Evolutionary conservation across 2,329 filamentous ascomycete genomes (phyloP).

Genomic region (Emericellopsis atlantica): DNA sequence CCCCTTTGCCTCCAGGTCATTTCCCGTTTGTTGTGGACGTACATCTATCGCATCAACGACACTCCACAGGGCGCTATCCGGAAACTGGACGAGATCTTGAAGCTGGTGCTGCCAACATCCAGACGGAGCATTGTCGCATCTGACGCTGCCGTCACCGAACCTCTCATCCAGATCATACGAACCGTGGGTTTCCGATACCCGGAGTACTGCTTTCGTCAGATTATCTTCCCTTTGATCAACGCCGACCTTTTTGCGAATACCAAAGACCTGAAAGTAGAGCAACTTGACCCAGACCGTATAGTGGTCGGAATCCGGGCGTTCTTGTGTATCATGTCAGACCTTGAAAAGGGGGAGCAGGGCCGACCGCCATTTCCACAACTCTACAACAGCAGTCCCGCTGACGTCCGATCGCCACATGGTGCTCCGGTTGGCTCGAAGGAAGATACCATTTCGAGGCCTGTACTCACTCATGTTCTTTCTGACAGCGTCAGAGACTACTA

Average conservation of each 20-base stretch:
- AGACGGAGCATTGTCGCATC: slow-evolving; percentile 73
- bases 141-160: slow-evolving; percentile 74
- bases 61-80: slow-evolving; percentile 52
- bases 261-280: slow-evolving; percentile 73
- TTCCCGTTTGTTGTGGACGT: slow-evolving; percentile 86
- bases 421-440: slow-evolving; percentile 31
- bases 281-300: slow-evolving; percentile 89
- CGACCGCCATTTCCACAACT: slow-evolving; percentile 74
- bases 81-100: slow-evolving; percentile 83
- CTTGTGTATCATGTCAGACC: slow-evolving; percentile 80
- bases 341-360: slow-evolving; percentile 70
- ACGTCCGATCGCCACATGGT: slow-evolving; percentile 19
- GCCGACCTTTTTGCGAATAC: slow-evolving; percentile 73
- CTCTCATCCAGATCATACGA: slow-evolving; percentile 83
- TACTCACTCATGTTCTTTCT: slow-evolving; percentile 49
- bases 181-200: slow-evolving; percentile 91
- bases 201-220: slow-evolving; percentile 81
- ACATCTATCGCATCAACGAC: slow-evolving; percentile 76
- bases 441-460: slow-evolving; percentile 55
- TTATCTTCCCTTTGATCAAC: slow-evolving; percentile 93
- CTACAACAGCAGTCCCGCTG: too few relatives aligned
- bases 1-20: slow-evolving; percentile 78
- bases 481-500: slow-evolving; percentile 79
- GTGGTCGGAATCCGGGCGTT: slow-evolving; percentile 96
- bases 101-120: slow-evolving; percentile 63